phyloP scores from a whole-genome alignment of 116 monocot genomes.

The Dioscorea cayenensis region DNA sequence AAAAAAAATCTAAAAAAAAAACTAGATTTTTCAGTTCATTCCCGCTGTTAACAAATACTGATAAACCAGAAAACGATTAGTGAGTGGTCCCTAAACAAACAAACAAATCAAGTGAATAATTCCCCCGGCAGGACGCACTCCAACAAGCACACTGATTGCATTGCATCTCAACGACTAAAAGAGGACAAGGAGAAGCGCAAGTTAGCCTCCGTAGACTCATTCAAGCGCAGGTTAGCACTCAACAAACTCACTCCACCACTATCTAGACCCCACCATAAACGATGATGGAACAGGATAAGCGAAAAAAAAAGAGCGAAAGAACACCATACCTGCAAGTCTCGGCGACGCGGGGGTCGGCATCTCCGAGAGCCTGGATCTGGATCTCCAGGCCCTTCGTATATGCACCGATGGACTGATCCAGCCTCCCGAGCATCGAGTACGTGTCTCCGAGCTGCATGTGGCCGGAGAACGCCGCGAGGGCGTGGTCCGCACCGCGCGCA shows the following conservation, averaged over 20 bases:
- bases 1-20: too few species aligned
- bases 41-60: too few species aligned
- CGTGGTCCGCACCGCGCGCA: slow-evolving; percentile 46
- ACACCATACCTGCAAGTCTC: slow-evolving; percentile 78
- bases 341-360: slow-evolving; percentile 82
- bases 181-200: too few species aligned
- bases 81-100: too few species aligned
- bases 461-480: slow-evolving; percentile 86
- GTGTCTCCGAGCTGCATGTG: slow-evolving; percentile 99
- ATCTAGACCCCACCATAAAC: background rate
- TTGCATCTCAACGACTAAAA: too few species aligned
- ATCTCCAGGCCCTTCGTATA: slow-evolving; percentile 82
- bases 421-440: slow-evolving; percentile 73
- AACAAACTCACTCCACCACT: background rate
- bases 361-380: slow-evolving; percentile 80
- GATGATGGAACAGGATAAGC: background rate
- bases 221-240: too few species aligned
- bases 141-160: too few species aligned
- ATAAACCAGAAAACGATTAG: too few species aligned
- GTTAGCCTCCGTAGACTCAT: too few species aligned
- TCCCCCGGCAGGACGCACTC: too few species aligned
- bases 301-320: background rate
- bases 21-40: too few species aligned
- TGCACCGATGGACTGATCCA: slow-evolving; percentile 72
- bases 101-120: too few species aligned